Conservation (phyloP, 225 moss, liverwort and hornwort species). For the Rhytidiadelphus loreus region DNA sequence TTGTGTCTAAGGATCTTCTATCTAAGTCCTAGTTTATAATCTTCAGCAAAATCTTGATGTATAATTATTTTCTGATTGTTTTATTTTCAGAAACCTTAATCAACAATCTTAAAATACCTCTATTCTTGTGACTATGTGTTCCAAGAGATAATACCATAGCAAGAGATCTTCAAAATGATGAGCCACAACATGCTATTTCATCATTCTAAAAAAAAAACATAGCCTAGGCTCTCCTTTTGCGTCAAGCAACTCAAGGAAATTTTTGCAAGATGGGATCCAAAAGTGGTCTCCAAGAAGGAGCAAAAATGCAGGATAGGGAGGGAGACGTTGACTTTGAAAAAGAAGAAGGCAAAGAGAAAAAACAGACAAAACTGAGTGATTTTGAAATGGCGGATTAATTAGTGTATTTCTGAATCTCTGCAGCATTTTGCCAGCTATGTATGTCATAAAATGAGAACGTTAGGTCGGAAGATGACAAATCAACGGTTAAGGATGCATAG, state of each 20-base stretch:
- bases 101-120: background rate
- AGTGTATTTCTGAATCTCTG: background rate
- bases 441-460: background rate
- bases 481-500: background rate
- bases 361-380: background rate
- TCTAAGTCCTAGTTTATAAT: background rate
- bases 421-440: background rate
- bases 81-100: background rate
- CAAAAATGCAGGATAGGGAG: background rate
- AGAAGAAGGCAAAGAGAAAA: background rate
- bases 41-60: background rate
- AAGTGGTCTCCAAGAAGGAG: background rate
- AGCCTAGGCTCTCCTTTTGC: background rate
- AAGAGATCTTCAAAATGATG: background rate
- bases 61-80: background rate
- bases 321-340: background rate
- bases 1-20: background rate
- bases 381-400: background rate
- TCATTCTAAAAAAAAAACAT: background rate
- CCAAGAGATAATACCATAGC: too few relatives aligned
- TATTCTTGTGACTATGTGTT: background rate
- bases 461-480: background rate
- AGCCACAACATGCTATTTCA: background rate
- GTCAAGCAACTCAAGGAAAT: background rate
- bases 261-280: too few relatives aligned